A percentile compares a stretch with the other conserved stretches of the same genome.
These are phyloP conservation scores for Phytophthora pinifolia DNA, from an alignment of 352 stramenopile genomes.

Conservation along the genomic window DNA sequence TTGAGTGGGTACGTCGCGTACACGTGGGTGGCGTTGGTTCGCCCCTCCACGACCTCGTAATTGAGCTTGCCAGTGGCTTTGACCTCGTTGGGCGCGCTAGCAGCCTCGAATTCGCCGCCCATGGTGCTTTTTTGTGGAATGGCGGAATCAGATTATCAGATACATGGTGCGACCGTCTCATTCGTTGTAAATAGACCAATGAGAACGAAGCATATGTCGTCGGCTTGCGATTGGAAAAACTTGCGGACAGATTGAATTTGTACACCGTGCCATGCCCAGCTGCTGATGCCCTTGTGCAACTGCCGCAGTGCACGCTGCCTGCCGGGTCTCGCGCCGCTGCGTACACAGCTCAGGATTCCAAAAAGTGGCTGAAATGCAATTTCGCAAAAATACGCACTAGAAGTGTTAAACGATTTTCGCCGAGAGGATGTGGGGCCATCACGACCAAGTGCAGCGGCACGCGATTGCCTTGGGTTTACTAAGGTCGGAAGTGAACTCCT, in stretches of 20 bases:
- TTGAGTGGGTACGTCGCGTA: constrained; percentile 88
- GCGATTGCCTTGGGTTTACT: no score
- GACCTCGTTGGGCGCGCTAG: neutral
- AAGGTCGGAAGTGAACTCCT: no score
- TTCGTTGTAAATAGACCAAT: constrained; percentile 12
- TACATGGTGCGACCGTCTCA: neutral
- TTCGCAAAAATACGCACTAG: no score
- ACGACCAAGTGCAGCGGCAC: no score
- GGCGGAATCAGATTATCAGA: constrained; percentile 24
- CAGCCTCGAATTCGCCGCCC: neutral
- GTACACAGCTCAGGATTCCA: no score
- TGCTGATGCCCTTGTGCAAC: neutral
- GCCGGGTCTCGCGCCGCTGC: no score
- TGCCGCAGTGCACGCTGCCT: neutral
- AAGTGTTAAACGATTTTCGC: no score
- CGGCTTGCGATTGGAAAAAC: neutral
- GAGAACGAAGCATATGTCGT: neutral
- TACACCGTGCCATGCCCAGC: neutral
- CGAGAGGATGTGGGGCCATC: no score
- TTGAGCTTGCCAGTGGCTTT: constrained; percentile 50
- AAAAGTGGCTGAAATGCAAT: no score
- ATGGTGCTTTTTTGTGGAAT: neutral
- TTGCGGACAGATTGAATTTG: constrained; percentile 10
- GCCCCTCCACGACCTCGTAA: constrained; percentile 68
- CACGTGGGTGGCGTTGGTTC: constrained; percentile 66